phyloP scores from a whole-genome alignment of 345 rosid genomes.

The Noccaea caerulescens region DNA sequence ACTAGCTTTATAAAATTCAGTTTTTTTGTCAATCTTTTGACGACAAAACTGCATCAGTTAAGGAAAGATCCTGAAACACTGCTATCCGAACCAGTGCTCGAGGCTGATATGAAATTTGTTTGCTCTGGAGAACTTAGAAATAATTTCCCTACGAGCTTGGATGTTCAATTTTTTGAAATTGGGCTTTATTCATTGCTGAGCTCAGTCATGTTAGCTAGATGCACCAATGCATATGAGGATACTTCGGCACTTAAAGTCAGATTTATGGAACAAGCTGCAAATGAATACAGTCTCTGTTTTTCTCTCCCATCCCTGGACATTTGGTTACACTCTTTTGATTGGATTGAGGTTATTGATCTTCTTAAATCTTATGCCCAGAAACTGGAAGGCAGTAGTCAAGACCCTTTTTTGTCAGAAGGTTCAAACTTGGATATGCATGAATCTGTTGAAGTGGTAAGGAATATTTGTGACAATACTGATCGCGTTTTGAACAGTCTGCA shows the following conservation, averaged over 20 bases:
- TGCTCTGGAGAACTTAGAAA: slow-evolving; percentile 63
- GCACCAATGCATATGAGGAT: slow-evolving; percentile 46
- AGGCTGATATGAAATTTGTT: slow-evolving; percentile 59
- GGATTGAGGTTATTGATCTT: slow-evolving; percentile 59
- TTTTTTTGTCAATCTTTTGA: slow-evolving; percentile 59
- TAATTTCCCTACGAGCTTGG: slow-evolving; percentile 51
- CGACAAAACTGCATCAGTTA: slow-evolving; percentile 46
- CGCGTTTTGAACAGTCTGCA: slow-evolving; percentile 37
- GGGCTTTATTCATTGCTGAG: slow-evolving; percentile 55
- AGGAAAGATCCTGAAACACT: slow-evolving; percentile 44
- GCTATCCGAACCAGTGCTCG: slow-evolving; percentile 59
- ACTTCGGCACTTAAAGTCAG: slow-evolving; percentile 56
- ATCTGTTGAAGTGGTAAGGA: slow-evolving; percentile 25
- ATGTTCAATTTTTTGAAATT: slow-evolving; percentile 54
- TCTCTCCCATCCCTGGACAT: slow-evolving; percentile 74
- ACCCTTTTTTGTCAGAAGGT: slow-evolving; percentile 39
- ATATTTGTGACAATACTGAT: slow-evolving; percentile 44
- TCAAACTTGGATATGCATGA: slow-evolving; percentile 33
- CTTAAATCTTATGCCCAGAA: slow-evolving; percentile 46
- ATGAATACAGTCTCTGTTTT: slow-evolving; percentile 50
- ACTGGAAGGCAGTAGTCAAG: slow-evolving; percentile 41
- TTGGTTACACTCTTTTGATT: slow-evolving; percentile 68
- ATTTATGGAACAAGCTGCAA: slow-evolving; percentile 49
- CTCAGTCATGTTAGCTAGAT: slow-evolving; percentile 63
- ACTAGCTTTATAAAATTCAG: slow-evolving; percentile 48